These are phyloP conservation scores for Anaeromyces robustus DNA, from an alignment of 192 early-diverging fungal species.

Conservation along the genomic window DNA sequence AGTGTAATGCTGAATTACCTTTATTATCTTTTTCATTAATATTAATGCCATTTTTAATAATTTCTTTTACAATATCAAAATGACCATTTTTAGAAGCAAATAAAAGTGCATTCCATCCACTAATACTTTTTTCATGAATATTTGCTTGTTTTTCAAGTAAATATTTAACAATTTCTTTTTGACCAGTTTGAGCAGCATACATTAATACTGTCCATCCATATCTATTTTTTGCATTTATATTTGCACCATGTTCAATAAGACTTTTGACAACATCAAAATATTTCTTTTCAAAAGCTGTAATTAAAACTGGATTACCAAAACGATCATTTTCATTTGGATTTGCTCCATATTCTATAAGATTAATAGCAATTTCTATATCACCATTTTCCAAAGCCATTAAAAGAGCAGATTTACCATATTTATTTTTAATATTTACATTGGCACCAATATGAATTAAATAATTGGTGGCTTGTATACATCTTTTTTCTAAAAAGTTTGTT, in stretches of 20 bases:
- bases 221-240: background rate
- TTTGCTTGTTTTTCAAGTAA: background rate
- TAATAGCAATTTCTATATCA: background rate
- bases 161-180: background rate
- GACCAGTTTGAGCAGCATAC: background rate
- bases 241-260: background rate
- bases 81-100: background rate
- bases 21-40: background rate
- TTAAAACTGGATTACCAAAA: background rate
- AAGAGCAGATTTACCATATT: background rate
- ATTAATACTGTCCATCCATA: background rate
- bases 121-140: background rate
- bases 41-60: background rate
- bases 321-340: background rate
- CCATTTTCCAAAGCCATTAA: background rate
- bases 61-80: background rate
- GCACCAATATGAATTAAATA: background rate
- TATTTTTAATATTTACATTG: background rate
- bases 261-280: background rate
- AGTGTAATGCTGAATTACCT: background rate
- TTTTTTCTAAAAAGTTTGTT: background rate
- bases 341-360: background rate
- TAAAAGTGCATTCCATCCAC: background rate
- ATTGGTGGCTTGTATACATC: background rate
- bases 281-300: background rate